phyloP scores from a whole-genome alignment of 805 yeast genomes.

The Suhomyces sp. region DNA sequence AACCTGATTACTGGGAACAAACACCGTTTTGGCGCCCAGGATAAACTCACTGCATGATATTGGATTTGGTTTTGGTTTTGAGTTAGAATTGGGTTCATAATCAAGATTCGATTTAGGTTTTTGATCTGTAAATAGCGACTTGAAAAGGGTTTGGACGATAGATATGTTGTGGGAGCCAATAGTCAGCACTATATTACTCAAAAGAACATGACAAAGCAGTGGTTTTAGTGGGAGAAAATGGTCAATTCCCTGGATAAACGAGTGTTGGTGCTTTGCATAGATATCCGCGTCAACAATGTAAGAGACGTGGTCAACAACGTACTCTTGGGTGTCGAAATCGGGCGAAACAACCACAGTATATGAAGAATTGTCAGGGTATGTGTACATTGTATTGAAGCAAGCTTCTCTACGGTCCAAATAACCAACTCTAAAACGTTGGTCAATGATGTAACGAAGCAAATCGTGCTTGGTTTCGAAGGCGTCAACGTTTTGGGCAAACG shows the following conservation, averaged over 20 bases:
- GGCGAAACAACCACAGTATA: conserved; percentile 26
- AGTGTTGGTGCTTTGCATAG: conserved; percentile 58
- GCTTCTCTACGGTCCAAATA: conserved; percentile 22
- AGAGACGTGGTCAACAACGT: conserved; percentile 42
- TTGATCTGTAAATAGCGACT: conserved; percentile 19
- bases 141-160: conserved; percentile 27
- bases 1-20: conserved; percentile 34
- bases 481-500: conserved; percentile 41
- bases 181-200: conserved; percentile 16
- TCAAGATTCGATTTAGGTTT: too few relatives aligned
- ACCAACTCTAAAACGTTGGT: conserved; percentile 33
- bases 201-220: conserved; percentile 34
- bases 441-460: conserved; percentile 29
- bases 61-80: conserved; percentile 13
- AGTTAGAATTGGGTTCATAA: neutral
- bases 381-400: conserved; percentile 31
- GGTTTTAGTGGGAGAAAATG: conserved; percentile 37
- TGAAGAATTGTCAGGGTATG: neutral
- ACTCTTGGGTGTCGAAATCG: conserved; percentile 24
- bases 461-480: conserved; percentile 6
- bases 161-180: conserved; percentile 22
- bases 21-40: conserved; percentile 23
- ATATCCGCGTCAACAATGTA: conserved; percentile 57
- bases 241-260: conserved; percentile 66
- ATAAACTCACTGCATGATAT: conserved; percentile 28